These are phyloP conservation scores for Ogataea saltuana DNA, from an alignment of 805 yeast genomes.

Conservation along the genomic window DNA sequence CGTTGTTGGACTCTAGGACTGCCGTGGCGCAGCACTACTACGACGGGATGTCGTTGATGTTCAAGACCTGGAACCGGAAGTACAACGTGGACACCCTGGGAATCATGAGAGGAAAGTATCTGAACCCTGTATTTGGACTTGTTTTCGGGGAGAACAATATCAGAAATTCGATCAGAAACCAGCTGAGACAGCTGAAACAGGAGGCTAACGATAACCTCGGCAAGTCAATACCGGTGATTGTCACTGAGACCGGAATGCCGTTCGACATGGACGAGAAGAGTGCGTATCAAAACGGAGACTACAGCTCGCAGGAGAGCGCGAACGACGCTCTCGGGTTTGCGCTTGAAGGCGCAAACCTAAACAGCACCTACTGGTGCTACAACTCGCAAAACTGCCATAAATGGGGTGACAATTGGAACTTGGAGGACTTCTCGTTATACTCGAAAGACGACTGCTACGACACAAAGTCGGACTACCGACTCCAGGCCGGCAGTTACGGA, in stretches of 20 bases:
- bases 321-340: constrained; percentile 81
- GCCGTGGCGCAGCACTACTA: constrained; percentile 88
- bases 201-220: constrained; percentile 72
- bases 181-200: constrained; percentile 60
- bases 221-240: constrained; percentile 61
- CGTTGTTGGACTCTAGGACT: constrained; percentile 60
- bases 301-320: constrained; percentile 73
- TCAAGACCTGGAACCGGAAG: constrained; percentile 79
- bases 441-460: constrained; percentile 56
- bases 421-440: constrained; percentile 91
- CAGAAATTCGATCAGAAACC: constrained; percentile 67
- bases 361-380: constrained; percentile 88
- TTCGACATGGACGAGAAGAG: constrained; percentile 86
- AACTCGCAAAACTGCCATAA: constrained; percentile 68
- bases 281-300: constrained; percentile 69
- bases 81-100: constrained; percentile 91
- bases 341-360: constrained; percentile 68
- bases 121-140: constrained; percentile 69
- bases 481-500: constrained; percentile 19
- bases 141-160: constrained; percentile 83
- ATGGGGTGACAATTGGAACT: constrained; percentile 93
- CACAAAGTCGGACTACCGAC: constrained; percentile 14
- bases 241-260: constrained; percentile 98
- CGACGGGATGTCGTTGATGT: constrained; percentile 92
- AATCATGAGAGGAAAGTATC: constrained; percentile 74